Conservation (phyloP, 164 flowering plant species). For the Cinnamomum chago region DNA sequence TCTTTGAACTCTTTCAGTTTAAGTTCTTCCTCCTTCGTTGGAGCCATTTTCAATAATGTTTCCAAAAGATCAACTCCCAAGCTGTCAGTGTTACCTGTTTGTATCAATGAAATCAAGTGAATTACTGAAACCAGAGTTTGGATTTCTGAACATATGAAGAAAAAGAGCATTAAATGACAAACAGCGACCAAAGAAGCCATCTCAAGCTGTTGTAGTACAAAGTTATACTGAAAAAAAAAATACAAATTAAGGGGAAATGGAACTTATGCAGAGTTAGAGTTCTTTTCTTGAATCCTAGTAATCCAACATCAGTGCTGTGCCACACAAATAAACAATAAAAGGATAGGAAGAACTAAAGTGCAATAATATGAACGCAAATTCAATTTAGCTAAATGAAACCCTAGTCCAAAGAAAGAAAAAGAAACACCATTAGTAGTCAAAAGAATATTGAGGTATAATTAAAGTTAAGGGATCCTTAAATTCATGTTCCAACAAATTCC, state of each 20-base stretch:
- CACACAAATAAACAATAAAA: not conserved
- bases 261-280: too few relatives aligned
- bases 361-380: not conserved
- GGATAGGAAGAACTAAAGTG: not conserved
- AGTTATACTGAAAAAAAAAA: too few relatives aligned
- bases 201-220: not conserved
- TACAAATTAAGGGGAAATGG: too few relatives aligned
- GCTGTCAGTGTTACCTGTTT: conserved; percentile 73
- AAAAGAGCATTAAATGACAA: not conserved
- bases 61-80: conserved; percentile 84
- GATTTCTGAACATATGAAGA: not conserved
- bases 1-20: conserved; percentile 68
- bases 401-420: not conserved
- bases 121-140: not conserved
- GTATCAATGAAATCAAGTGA: not conserved
- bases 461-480: too few relatives aligned
- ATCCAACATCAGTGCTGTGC: not conserved
- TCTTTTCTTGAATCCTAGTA: not conserved
- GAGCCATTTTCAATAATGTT: conserved; percentile 84
- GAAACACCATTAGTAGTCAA: too few relatives aligned
- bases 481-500: too few relatives aligned
- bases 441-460: too few relatives aligned
- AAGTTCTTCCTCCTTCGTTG: conserved; percentile 82
- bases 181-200: not conserved
- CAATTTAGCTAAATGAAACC: not conserved